Conservation (phyloP, 2,329 filamentous ascomycete genomes). For the Hypocrella siamensis region DNA sequence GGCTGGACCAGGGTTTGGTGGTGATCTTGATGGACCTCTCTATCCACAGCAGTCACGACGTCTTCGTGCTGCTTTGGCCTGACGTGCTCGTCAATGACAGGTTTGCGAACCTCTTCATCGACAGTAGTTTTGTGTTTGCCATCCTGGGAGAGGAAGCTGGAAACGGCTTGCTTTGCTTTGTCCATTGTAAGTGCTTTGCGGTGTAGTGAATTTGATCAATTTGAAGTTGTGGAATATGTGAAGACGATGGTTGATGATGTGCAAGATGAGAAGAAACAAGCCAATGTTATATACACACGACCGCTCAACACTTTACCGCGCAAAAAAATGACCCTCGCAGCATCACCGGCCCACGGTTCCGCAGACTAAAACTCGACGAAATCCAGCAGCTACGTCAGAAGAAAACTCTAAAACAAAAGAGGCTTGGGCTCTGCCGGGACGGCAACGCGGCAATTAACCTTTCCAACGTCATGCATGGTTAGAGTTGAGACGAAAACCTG, state of each 20-base stretch:
- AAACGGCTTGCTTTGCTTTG: constrained; percentile 46
- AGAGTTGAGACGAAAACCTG: no score
- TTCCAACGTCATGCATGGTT: no score
- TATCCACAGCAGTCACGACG: constrained; percentile 46
- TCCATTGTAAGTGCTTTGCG: constrained; percentile 31
- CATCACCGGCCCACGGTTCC: no score
- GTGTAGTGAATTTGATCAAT: background rate
- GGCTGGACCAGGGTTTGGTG: constrained; percentile 58
- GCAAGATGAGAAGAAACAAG: background rate
- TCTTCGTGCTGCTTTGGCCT: constrained; percentile 46
- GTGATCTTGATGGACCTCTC: constrained; percentile 57
- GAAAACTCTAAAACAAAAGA: no score
- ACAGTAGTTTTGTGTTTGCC: constrained; percentile 58
- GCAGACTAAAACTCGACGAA: no score
- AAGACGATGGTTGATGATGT: no score
- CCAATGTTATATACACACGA: background rate
- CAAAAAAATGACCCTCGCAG: no score
- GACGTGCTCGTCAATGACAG: constrained; percentile 44
- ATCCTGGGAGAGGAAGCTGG: constrained; percentile 41
- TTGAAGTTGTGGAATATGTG: background rate
- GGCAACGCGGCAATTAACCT: no score
- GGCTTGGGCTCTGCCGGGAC: no score
- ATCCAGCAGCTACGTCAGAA: no score
- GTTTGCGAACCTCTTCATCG: constrained; percentile 45
- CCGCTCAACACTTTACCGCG: background rate